Percentiles rank a stretch among this genome's conserved stretches.
phyloP scores from a whole-genome alignment of 805 yeast genomes.

The Cyberlindnera veronae region DNA sequence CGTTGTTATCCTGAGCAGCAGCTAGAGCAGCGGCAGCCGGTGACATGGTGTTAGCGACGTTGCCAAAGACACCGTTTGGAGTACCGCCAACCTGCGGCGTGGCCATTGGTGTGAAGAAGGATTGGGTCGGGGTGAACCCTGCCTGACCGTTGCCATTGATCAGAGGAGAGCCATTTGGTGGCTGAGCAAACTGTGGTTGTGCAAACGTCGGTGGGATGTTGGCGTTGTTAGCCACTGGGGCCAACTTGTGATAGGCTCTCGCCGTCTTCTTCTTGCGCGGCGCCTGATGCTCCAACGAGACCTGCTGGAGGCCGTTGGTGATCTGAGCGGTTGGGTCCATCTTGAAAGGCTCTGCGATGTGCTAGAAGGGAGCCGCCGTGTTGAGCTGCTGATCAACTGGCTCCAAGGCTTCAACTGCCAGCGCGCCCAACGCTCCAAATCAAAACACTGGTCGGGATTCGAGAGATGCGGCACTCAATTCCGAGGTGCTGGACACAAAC shows the following conservation, averaged over 20 bases:
- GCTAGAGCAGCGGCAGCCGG: slow-evolving; percentile 1
- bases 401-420: not conserved
- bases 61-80: not conserved
- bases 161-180: too few relatives aligned
- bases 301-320: slow-evolving; percentile 12
- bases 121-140: not conserved
- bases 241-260: slow-evolving; percentile 24
- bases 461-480: too few relatives aligned
- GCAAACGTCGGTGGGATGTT: not conserved
- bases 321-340: slow-evolving; percentile 11
- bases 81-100: slow-evolving; percentile 1
- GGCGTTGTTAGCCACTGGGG: not conserved
- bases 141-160: not conserved
- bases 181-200: slow-evolving; percentile 4
- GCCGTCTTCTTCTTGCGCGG: slow-evolving; percentile 24
- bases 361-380: not conserved
- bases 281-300: slow-evolving; percentile 11
- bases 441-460: slow-evolving; percentile 4
- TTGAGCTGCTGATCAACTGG: not conserved
- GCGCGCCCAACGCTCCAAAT: not conserved
- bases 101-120: not conserved
- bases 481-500: not conserved
- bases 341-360: not conserved
- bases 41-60: not conserved
- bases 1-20: not conserved